Percentiles rank a stretch among this genome's conserved stretches.
These are phyloP conservation scores for Acanthamoeba culbertsoni DNA, from an alignment of 208 protist species.

Conservation along the genomic window DNA sequence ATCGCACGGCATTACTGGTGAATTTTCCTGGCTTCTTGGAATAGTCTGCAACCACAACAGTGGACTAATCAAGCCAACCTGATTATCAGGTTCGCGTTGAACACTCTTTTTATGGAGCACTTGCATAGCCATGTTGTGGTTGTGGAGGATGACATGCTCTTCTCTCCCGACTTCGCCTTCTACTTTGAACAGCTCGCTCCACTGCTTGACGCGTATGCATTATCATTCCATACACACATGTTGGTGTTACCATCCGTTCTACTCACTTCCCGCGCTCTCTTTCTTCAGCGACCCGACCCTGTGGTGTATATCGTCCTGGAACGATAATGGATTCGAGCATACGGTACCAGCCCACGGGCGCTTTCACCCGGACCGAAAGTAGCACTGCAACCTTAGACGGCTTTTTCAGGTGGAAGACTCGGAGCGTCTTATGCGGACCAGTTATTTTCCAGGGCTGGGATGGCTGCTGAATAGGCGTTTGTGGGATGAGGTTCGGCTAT, in stretches of 20 bases:
- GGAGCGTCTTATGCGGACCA: neutral
- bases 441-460: slow-evolving; percentile 81
- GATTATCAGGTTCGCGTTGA: neutral
- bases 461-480: slow-evolving; percentile 79
- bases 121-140: slow-evolving; percentile 64
- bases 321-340: slow-evolving; percentile 78
- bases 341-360: neutral
- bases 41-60: neutral
- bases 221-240: too few species aligned
- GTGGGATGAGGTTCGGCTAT: slow-evolving; percentile 74
- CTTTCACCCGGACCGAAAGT: neutral
- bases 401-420: slow-evolving; percentile 6
- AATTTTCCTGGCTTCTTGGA: neutral
- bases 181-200: slow-evolving; percentile 69
- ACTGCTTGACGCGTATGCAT: slow-evolving; percentile 28
- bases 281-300: slow-evolving; percentile 59
- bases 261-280: neutral
- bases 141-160: slow-evolving; percentile 77
- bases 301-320: slow-evolving; percentile 78
- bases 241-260: neutral
- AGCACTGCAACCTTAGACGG: neutral
- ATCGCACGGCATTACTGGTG: slow-evolving; percentile 17
- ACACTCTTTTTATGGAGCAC: neutral
- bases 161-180: slow-evolving; percentile 75
- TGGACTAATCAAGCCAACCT: neutral